These are phyloP conservation scores for Candida manassasensis DNA, from an alignment of 805 yeast genomes.

Conservation along the genomic window DNA sequence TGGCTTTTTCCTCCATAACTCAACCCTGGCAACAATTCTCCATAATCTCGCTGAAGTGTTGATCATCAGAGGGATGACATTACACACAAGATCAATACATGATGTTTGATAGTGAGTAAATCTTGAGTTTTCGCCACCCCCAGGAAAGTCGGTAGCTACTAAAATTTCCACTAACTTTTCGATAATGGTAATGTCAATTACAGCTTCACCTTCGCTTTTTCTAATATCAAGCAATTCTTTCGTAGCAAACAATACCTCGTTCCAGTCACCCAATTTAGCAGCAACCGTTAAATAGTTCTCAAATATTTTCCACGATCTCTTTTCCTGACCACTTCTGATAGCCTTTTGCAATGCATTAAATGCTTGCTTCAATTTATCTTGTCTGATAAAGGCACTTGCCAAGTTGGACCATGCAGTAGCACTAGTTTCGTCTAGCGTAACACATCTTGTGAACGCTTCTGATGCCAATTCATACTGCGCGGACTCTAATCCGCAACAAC, in stretches of 20 bases:
- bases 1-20: conserved; percentile 80
- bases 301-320: conserved; percentile 84
- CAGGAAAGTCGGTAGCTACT: conserved; percentile 47
- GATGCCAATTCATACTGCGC: conserved; percentile 72
- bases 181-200: conserved; percentile 70
- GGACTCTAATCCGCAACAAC: conserved; percentile 80
- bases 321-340: conserved; percentile 57
- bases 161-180: conserved; percentile 69
- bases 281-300: conserved; percentile 84
- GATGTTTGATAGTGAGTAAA: conserved; percentile 60
- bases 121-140: conserved; percentile 28
- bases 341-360: conserved; percentile 83
- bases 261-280: conserved; percentile 80
- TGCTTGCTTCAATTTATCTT: conserved; percentile 69
- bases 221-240: conserved; percentile 55
- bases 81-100: conserved; percentile 69
- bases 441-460: conserved; percentile 89
- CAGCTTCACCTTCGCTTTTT: conserved; percentile 52
- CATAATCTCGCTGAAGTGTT: conserved; percentile 68
- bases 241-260: conserved; percentile 76
- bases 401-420: conserved; percentile 89
- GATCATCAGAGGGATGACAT: conserved; percentile 61
- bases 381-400: conserved; percentile 68
- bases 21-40: conserved; percentile 81
- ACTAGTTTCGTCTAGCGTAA: conserved; percentile 74